Conservation (phyloP, 257 asterid species). For the Solanum etuberosum region DNA sequence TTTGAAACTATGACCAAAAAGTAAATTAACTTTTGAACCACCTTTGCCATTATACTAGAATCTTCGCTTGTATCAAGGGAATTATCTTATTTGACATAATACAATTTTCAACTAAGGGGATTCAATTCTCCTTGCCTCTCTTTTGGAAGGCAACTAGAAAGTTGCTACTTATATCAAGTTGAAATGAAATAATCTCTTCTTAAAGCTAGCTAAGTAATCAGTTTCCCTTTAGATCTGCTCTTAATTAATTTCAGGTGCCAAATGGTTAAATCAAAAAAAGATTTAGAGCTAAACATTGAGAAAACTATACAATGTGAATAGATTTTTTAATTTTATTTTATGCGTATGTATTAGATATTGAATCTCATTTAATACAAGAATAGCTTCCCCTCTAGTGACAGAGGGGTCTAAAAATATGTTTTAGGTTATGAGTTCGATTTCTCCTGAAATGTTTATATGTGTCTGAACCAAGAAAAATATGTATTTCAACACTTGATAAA, state of each 20-base stretch:
- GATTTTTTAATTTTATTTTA: too few relatives aligned
- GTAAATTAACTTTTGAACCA: background rate
- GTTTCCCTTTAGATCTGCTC: background rate
- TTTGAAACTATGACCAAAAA: background rate
- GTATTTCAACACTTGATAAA: background rate
- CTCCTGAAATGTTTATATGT: background rate
- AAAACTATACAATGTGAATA: background rate
- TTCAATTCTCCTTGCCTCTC: background rate
- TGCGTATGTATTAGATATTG: background rate
- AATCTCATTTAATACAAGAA: background rate
- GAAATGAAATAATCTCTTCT: background rate
- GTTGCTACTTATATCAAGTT: background rate
- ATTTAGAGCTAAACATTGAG: background rate
- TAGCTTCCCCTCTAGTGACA: too few relatives aligned
- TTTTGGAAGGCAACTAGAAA: background rate
- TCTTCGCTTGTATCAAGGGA: background rate
- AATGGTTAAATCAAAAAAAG: background rate
- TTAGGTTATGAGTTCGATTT: background rate
- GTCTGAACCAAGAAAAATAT: background rate
- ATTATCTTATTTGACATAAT: background rate
- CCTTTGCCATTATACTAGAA: background rate
- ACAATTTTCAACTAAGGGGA: background rate
- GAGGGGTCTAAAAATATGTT: background rate
- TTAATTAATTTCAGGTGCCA: background rate
- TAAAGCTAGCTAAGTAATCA: background rate